Base-by-base conservation (phyloP, 169 alveolate genomes). In the Plasmodium ovale region DNA sequence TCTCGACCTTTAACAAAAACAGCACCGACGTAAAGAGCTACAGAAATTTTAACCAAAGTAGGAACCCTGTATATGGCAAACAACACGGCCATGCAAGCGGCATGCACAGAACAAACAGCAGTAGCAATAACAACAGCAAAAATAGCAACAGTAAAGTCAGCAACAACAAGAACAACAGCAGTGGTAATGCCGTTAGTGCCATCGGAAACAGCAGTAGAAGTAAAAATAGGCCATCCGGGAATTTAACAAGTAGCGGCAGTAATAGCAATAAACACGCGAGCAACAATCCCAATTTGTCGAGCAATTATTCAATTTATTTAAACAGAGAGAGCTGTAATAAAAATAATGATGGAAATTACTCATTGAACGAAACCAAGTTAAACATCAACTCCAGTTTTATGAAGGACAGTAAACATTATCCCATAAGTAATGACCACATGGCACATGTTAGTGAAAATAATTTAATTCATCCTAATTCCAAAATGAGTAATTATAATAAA, bases 301-400 rank as follows among this genome's bases (percentile, higher is more conserved):
- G 21, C n/a, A 25, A 68, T 19, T 39, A 65, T 65, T 56, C 79
- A 16, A 9, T 39, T 56, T 58, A 19, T 56, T 19, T 58, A 21
- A 79, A 65, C 42, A 49, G 74, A 49, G 74, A 79, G 19, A 33
- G n/a, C 27, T 42, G 16, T 10, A 51, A 51, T 16, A 79, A 49
- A 6, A 51, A 33, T 51, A 60, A 79, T 29, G 72, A 47, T 1
- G 10, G 49, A 7, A 79, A 10, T 23, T 23, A 31, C 25, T 16
- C 82, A 19, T 42, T 49, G 25, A 79, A 27, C 33, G 89, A 79
- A 64, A 53, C 89, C 3, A 79, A 79, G 39, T 49, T 65, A 79
- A 79, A 79, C 25, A 79, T 69, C 12, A 64, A n/a, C 65, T 16
- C 70, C n/a, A 79, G 53, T 51, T 79, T 27, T 53, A 42, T 51